Conservation (phyloP, 345 rosid species). For the Garcia nutans region DNA sequence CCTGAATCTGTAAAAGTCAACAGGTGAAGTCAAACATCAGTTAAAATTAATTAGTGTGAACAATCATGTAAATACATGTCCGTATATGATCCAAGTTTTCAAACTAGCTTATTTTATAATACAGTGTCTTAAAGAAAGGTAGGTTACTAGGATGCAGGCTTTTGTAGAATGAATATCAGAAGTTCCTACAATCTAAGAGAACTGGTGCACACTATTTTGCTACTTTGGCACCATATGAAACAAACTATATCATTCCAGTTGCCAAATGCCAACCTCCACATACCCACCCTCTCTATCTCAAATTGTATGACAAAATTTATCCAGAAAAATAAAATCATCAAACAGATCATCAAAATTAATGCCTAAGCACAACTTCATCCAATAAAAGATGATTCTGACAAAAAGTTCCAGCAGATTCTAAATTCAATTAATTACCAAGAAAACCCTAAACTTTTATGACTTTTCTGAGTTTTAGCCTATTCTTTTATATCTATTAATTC, state of each 20-base stretch:
- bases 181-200: not conserved
- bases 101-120: not conserved
- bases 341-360: not conserved
- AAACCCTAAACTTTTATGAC: too few relatives aligned
- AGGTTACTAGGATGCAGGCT: not conserved
- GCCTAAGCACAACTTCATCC: not conserved
- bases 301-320: not conserved
- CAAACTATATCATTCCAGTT: not conserved
- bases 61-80: too few relatives aligned
- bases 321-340: not conserved
- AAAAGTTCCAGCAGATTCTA: not conserved
- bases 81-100: too few relatives aligned
- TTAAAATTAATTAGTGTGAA: not conserved
- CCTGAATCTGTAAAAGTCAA: constrained; percentile 58
- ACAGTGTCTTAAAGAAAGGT: not conserved
- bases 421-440: too few relatives aligned
- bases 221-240: not conserved
- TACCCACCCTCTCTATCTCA: too few relatives aligned
- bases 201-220: not conserved
- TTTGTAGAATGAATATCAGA: not conserved
- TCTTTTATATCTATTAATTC: too few relatives aligned
- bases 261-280: too few relatives aligned
- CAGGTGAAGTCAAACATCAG: constrained; percentile 3
- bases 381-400: not conserved
- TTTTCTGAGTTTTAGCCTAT: too few relatives aligned